Conservation (phyloP, 352 stramenopile genomes). For the Phytophthora agathidicida region DNA sequence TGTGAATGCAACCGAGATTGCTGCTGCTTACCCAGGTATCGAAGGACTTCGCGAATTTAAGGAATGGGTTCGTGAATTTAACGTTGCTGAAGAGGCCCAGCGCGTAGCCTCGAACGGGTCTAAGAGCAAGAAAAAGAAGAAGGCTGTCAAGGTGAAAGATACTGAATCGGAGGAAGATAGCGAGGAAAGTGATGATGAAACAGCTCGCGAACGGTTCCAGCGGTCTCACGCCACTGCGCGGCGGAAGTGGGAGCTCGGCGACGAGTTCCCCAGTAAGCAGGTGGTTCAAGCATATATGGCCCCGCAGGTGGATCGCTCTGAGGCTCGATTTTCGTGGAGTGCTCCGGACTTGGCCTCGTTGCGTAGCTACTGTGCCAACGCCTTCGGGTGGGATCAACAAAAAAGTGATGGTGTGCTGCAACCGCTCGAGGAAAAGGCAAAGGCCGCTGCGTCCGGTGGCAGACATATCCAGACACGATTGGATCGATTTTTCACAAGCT, state of each 20-base stretch:
- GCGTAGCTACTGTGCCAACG: slow-evolving; percentile 85
- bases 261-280: slow-evolving; percentile 93
- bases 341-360: slow-evolving; percentile 89
- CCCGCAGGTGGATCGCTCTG: slow-evolving; percentile 88
- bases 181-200: slow-evolving; percentile 52
- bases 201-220: slow-evolving; percentile 83
- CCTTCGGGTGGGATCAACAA: slow-evolving; percentile 93
- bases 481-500: slow-evolving; percentile 96
- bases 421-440: slow-evolving; percentile 85
- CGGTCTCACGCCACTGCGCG: slow-evolving; percentile 91
- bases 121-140: slow-evolving; percentile 66
- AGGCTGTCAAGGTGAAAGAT: slow-evolving; percentile 28
- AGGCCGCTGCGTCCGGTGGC: slow-evolving; percentile 29
- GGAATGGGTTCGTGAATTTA: slow-evolving; percentile 71
- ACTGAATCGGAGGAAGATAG: slow-evolving; percentile 30
- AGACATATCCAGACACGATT: slow-evolving; percentile 88
- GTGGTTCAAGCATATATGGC: slow-evolving; percentile 94
- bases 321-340: slow-evolving; percentile 93
- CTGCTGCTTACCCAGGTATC: slow-evolving; percentile 82
- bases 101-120: slow-evolving; percentile 25
- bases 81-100: slow-evolving; percentile 61
- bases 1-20: slow-evolving; percentile 83
- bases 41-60: slow-evolving; percentile 88
- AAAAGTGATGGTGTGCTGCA: slow-evolving; percentile 91
- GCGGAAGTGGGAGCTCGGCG: slow-evolving; percentile 91